Evolutionary conservation across 805 yeast genomes (phyloP).

Genomic region (Metschnikowia colocasiae): DNA sequence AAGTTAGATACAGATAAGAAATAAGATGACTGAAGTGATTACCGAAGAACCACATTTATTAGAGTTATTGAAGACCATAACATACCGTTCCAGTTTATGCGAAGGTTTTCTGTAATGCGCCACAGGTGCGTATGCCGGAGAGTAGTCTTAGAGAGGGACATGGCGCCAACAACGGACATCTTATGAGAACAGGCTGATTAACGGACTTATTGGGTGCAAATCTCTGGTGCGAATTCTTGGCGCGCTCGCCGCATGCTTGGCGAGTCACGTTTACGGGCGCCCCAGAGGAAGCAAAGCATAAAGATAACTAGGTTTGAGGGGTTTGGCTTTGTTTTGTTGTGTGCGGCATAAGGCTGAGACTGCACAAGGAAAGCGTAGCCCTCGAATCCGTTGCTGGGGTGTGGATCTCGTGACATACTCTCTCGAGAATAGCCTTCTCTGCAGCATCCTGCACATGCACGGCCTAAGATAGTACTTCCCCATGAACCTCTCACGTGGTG

Average conservation of each 20-base stretch:
- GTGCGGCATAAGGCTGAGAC: no score
- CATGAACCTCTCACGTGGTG: neutral
- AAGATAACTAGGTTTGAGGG: neutral
- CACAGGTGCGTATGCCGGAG: neutral
- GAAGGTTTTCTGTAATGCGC: no score
- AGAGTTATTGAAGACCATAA: no score
- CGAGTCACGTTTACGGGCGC: neutral
- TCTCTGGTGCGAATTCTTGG: neutral
- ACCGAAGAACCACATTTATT: no score
- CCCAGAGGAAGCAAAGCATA: no score
- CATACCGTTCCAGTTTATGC: no score
- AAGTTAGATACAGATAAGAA: no score
- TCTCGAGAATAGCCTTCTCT: neutral
- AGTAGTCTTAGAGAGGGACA: neutral
- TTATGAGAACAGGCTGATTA: neutral
- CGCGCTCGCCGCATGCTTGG: constrained; percentile 3
- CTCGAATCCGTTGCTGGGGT: no score
- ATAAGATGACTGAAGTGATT: no score
- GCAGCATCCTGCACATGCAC: neutral
- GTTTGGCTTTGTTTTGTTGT: neutral
- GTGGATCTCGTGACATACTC: neutral
- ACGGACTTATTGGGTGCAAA: constrained; percentile 3
- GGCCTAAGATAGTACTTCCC: neutral
- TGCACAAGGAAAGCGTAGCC: no score
- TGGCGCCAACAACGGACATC: neutral